Percentiles rank a stretch among this genome's conserved stretches.
Evolutionary conservation across 2,329 filamentous ascomycete species (phyloP).

Genomic region (Epichloe glyceriae): DNA sequence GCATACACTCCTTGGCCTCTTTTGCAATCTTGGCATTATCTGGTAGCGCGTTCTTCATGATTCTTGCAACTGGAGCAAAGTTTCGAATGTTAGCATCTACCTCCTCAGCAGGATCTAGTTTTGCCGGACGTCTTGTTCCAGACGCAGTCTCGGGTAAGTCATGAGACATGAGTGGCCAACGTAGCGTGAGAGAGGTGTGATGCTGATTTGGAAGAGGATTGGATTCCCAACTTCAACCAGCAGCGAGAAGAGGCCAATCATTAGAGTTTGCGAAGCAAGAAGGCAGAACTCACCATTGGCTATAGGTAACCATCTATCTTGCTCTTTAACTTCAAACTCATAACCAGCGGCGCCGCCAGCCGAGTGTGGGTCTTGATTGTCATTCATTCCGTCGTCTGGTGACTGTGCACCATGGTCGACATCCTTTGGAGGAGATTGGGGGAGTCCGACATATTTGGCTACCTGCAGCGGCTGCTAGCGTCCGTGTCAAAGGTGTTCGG

Average conservation of each 20-base stretch:
- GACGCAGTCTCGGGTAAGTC: constrained; percentile 40
- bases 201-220: constrained; percentile 13
- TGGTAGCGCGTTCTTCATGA: constrained; percentile 96
- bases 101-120: constrained; percentile 36
- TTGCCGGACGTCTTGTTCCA: constrained; percentile 33
- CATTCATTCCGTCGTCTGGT: constrained; percentile 93
- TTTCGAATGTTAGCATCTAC: constrained; percentile 90
- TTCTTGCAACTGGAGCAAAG: constrained; percentile 90
- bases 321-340: constrained; percentile 98
- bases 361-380: constrained; percentile 64
- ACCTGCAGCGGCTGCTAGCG: constrained; percentile 51
- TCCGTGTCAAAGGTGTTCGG: constrained; percentile 45
- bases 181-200: constrained; percentile 17
- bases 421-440: constrained; percentile 84
- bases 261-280: constrained; percentile 12
- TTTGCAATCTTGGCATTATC: constrained; percentile 99
- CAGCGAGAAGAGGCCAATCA: not conserved
- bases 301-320: constrained; percentile 98
- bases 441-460: constrained; percentile 84
- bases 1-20: constrained; percentile 99
- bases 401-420: constrained; percentile 88
- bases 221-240: not conserved
- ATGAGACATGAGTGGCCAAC: constrained; percentile 42
- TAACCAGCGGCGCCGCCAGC: constrained; percentile 52
- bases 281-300: constrained; percentile 81